Percentiles rank a stretch among this genome's conserved stretches.
Conservation (phyloP, 192 early-diverging fungal species). For the Backusella morwellensis region DNA sequence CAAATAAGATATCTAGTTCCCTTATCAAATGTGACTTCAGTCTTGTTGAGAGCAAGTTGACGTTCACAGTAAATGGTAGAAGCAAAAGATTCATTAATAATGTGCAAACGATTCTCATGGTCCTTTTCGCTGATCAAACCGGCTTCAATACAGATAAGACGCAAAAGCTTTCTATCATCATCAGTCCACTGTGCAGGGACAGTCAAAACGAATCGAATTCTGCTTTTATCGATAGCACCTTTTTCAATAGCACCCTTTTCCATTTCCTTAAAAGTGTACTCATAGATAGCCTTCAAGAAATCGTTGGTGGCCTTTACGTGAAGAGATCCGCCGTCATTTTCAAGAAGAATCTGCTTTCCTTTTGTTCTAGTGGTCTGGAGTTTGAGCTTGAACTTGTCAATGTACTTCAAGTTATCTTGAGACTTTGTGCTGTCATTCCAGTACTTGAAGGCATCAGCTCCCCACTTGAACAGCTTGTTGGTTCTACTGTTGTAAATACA, state of each 20-base stretch:
- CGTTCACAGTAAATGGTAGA: constrained; percentile 5
- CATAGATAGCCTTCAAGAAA: constrained; percentile 3
- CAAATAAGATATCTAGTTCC: not conserved
- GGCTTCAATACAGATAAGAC: not conserved
- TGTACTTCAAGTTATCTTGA: too few species aligned
- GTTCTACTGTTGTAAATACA: not conserved
- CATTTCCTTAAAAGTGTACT: not conserved
- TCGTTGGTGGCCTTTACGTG: not conserved
- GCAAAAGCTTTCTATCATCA: not conserved
- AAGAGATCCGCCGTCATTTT: not conserved
- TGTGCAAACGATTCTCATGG: not conserved
- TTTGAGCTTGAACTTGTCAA: not conserved
- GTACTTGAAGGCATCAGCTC: not conserved
- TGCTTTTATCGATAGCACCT: not conserved
- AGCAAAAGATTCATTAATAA: constrained; percentile 11
- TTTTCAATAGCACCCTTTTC: not conserved
- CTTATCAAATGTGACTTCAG: not conserved
- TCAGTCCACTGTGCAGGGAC: constrained; percentile 10
- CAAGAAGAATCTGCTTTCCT: not conserved
- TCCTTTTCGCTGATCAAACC: constrained; percentile 8
- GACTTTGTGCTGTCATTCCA: not conserved
- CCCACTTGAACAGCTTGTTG: not conserved
- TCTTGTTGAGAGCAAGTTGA: not conserved
- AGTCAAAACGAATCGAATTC: constrained; percentile 3
- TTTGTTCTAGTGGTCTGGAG: not conserved